These are phyloP conservation scores for Colletotrichum liaoningense DNA, from an alignment of 2,329 filamentous ascomycete species.

Conservation along the genomic window DNA sequence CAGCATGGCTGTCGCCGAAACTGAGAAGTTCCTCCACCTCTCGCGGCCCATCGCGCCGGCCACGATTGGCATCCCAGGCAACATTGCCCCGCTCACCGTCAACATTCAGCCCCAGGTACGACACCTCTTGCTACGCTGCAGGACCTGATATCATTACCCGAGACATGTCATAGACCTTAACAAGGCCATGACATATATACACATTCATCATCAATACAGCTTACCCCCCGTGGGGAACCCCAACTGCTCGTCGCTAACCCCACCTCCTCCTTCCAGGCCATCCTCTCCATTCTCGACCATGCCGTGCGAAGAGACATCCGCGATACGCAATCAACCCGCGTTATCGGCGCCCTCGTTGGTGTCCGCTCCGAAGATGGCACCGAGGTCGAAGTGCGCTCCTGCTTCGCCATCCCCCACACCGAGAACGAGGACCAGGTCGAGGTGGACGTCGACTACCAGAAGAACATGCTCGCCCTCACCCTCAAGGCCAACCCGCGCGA, in stretches of 20 bases:
- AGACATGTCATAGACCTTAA: constrained; percentile 6
- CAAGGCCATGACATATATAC: background rate
- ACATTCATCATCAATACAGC: background rate
- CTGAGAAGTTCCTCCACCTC: constrained; percentile 93
- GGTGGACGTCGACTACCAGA: constrained; percentile 99
- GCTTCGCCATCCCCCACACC: constrained; percentile 98
- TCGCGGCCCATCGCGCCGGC: constrained; percentile 90
- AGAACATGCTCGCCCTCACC: constrained; percentile 97
- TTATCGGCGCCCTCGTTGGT: constrained; percentile 96
- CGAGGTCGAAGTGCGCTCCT: constrained; percentile 94
- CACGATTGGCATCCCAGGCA: constrained; percentile 81
- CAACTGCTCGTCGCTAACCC: constrained; percentile 17
- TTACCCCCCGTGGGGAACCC: background rate
- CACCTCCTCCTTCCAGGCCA: constrained; percentile 58
- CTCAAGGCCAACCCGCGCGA: constrained; percentile 95
- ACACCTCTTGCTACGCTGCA: constrained; percentile 35
- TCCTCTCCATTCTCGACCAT: constrained; percentile 90
- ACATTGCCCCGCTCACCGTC: constrained; percentile 91
- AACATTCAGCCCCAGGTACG: constrained; percentile 94
- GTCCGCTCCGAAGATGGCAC: constrained; percentile 95
- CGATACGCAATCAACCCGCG: constrained; percentile 87
- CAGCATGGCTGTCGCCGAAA: constrained; percentile 80
- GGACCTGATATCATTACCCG: background rate
- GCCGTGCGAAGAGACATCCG: constrained; percentile 84
- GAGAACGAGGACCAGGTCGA: constrained; percentile 99